Evolutionary conservation across 805 yeast genomes (phyloP).

Genomic region (Candida hungchunana): DNA sequence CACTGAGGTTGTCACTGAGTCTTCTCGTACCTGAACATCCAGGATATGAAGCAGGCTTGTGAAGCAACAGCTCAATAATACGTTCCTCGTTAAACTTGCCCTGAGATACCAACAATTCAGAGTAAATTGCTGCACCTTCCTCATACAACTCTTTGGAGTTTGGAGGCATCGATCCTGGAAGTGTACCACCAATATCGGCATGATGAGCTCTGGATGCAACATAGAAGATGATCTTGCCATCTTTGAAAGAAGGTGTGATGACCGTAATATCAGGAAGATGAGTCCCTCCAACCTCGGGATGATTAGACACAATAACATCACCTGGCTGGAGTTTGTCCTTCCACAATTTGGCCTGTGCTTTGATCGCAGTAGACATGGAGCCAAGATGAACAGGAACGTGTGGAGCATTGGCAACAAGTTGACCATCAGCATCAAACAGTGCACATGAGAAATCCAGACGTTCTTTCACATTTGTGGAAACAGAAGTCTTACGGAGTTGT

Average conservation of each 20-base stretch:
- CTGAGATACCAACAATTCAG: conserved; percentile 65
- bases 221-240: conserved; percentile 63
- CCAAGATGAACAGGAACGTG: conserved; percentile 86
- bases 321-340: conserved; percentile 59
- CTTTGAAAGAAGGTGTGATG: conserved; percentile 81
- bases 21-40: conserved; percentile 91
- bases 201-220: conserved; percentile 82
- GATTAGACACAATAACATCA: conserved; percentile 74
- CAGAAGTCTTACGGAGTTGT: conserved; percentile 73
- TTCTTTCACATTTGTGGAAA: conserved; percentile 80
- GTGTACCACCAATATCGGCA: conserved; percentile 73
- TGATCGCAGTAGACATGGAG: conserved; percentile 78
- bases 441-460: conserved; percentile 85
- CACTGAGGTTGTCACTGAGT: conserved; percentile 77
- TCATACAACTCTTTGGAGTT: conserved; percentile 78
- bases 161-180: conserved; percentile 96
- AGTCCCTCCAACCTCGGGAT: conserved; percentile 82
- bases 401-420: conserved; percentile 82
- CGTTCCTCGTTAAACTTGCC: conserved; percentile 75
- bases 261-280: conserved; percentile 91
- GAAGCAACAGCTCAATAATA: conserved; percentile 55
- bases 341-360: conserved; percentile 64
- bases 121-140: conserved; percentile 86
- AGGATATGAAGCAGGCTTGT: conserved; percentile 74
- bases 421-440: conserved; percentile 70